Evolutionary conservation across 2,329 filamentous ascomycete species (phyloP), one percentile per base, ranked within the genome.

Genomic region (Aureobasidium sp.): DNA sequence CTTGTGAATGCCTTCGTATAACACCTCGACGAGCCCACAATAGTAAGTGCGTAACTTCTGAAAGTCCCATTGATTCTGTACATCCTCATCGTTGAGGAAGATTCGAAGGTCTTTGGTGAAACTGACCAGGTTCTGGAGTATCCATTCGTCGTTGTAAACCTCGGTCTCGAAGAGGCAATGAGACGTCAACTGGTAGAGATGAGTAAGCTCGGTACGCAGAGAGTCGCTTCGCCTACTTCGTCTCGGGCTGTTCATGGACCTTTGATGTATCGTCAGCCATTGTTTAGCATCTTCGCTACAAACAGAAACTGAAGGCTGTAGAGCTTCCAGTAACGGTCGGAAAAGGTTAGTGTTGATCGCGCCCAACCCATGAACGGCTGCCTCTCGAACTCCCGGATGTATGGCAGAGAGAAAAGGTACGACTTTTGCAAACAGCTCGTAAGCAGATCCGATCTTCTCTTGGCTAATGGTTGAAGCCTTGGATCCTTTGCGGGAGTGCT

Each of bases 271-370:
- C 25, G 79, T 81, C 63, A 96, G 86, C 36, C 92, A 85, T 41
- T 87, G 84, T 69, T 91, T 90, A 11, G 92, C 91, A 71, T 97
- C 91, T 67, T 96, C 89, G 65, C 91, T 93, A 74, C 92, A 96
- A 22, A 87, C 86, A 42, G 86, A 86, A 6, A 96, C 91, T 49
- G 91, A 90, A 15, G 89, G 88, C 72, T 96, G 91, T 2, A 99
- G 78, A 52, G 92, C 92, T 71, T 99, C 92, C 0, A 99, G 82
- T 14, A 99, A 78, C 0, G 90, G 94, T 62, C 90, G 88, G 70
- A 97, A 99, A 5, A 97, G 88, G 68, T 95, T 93, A 59, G 91
- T 85, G 70, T 97, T 97, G 72, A 97, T 97, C 0, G 93, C 95
- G 0, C 94, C 94, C 71, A 99, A 85, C 2, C 93, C 92, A 34